Evolutionary conservation across 441 rosid genomes (phyloP).

Genomic region (Bruguiera hainesii): DNA sequence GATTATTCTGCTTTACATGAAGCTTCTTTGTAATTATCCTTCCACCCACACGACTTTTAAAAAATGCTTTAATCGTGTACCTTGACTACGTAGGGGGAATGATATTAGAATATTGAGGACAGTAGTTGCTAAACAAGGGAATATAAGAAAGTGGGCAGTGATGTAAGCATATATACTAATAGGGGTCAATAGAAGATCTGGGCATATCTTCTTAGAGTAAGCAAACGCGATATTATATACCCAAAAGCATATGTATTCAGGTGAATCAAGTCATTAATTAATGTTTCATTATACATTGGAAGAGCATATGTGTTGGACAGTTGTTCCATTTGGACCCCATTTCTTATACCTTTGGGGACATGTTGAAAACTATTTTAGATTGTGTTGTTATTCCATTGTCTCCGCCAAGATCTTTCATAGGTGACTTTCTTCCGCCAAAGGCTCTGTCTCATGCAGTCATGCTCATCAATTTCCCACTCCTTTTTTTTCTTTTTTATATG

Average conservation of each 20-base stretch:
- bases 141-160: conserved; percentile 64
- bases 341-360: conserved; percentile 38
- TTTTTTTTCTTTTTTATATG: conserved; percentile 1
- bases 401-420: conserved; percentile 31
- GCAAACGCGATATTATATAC: conserved; percentile 45
- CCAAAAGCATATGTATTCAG: conserved; percentile 49
- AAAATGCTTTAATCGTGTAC: conserved; percentile 16
- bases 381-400: conserved; percentile 45
- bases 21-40: conserved; percentile 46
- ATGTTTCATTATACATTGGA: conserved; percentile 30
- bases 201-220: conserved; percentile 70
- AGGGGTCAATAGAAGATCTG: conserved; percentile 54
- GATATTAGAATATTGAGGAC: conserved; percentile 33
- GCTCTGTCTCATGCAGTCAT: conserved; percentile 30
- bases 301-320: conserved; percentile 51
- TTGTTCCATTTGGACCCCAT: conserved; percentile 48
- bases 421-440: conserved; percentile 40
- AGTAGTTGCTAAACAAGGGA: conserved; percentile 60
- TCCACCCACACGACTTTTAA: conserved; percentile 34
- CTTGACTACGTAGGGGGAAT: conserved; percentile 45
- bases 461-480: conserved; percentile 41
- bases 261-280: conserved; percentile 52
- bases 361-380: conserved; percentile 31
- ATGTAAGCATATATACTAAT: conserved; percentile 66
- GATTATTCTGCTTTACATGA: conserved; percentile 47